Conservation (phyloP, 1,284 basidiomycete species). For the Irpex sp. region DNA sequence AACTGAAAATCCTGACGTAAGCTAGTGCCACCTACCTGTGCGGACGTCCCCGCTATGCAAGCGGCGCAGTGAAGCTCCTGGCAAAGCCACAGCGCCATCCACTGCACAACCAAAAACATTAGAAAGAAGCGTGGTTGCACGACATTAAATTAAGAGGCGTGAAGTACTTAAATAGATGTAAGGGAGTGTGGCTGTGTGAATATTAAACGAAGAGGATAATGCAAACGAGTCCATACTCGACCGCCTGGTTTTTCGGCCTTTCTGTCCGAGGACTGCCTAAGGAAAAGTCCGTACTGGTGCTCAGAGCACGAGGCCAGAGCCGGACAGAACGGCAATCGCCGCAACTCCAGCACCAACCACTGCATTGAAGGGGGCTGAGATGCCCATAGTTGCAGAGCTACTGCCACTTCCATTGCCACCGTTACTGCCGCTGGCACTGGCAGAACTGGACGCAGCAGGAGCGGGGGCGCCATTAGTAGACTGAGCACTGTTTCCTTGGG, state of each 20-base stretch:
- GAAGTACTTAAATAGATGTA: too few relatives aligned
- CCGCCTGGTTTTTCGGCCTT: neutral
- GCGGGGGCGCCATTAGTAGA: neutral
- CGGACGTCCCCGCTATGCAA: too few relatives aligned
- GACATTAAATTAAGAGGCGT: too few relatives aligned
- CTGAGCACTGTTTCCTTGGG: neutral
- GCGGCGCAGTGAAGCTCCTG: too few relatives aligned
- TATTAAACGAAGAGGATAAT: too few relatives aligned
- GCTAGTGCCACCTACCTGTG: too few relatives aligned
- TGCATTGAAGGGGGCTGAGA: neutral
- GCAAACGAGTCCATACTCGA: too few relatives aligned
- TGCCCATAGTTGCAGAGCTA: neutral
- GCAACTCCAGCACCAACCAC: neutral
- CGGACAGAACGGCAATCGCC: neutral
- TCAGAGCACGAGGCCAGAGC: neutral
- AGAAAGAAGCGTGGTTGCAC: too few relatives aligned
- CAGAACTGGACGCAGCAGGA: neutral
- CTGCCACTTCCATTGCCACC: neutral
- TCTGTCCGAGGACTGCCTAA: neutral
- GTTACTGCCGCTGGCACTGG: neutral
- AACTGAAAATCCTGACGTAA: too few relatives aligned
- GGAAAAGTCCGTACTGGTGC: neutral
- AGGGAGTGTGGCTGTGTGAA: too few relatives aligned
- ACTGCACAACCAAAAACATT: too few relatives aligned
- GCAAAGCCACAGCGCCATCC: too few relatives aligned